Evolutionary conservation across 495 filamentous ascomycete genomes (phyloP), one percentile per base, ranked within the genome.

Genomic region (Polyplosphaeria fusca): DNA sequence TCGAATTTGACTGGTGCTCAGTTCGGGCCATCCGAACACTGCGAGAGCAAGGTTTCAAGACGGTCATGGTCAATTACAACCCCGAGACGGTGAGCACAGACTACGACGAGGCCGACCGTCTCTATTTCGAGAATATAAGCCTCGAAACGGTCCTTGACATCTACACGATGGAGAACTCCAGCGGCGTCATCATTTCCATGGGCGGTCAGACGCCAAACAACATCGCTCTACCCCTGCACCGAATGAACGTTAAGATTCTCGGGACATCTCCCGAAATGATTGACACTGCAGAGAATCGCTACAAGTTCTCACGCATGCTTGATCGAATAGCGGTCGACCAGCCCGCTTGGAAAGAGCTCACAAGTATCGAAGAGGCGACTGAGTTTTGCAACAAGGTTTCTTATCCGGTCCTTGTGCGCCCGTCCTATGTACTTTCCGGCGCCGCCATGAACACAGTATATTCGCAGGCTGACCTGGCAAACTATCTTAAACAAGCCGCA

Each of bases 1-100:
- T 98, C 47, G 93, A 98, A 68, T 98, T 98, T 69, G 93, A 98
- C 70, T 98, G 93, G 93, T 98, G 93, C 70, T 95, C 93, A n/a
- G 93, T 98, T 28, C 80, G 92, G 47, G 89, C 92, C 4, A 92
- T 98, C 53, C 86, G 93, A 52, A 98, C 93, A 5, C 83, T 98
- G 24, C 85, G 93, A 30, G 85, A 91, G 58, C 80, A 86, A 63
- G 87, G 88, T 26, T 81, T 86, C 79, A 96, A 96, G 79, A 97
- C 93, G 1, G 87, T 98, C 69, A 98, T 98, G 93, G 88, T 97
- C 26, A 98, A 97, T 24, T 45, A 61, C 70, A 96, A 96, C 67
- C 91, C 92, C 0, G 91, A 97, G 73, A 96, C 93, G 19, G 89
- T 97, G 28, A 85, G 80, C 69, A 96, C 93, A 1, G 93, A 98